A percentile compares a stretch with the other conserved stretches of the same genome.
These are phyloP conservation scores for Phytophthora pisi DNA, from an alignment of 352 stramenopile genomes.

Conservation along the genomic window DNA sequence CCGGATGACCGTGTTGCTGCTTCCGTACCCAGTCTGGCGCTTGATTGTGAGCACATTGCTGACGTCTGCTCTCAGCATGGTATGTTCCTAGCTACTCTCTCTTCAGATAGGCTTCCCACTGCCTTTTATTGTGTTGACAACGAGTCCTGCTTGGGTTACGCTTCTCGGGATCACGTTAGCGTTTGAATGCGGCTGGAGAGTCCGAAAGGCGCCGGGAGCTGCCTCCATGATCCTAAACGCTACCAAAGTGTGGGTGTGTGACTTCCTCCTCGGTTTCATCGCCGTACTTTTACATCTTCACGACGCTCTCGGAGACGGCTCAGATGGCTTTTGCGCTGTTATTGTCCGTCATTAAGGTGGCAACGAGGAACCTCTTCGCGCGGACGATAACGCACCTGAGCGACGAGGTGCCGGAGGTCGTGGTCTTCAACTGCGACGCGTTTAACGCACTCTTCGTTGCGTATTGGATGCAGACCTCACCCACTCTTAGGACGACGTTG, in stretches of 20 bases:
- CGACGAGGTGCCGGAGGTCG: conserved; percentile 24
- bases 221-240: conserved; percentile 12
- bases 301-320: not conserved
- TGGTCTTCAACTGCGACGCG: conserved; percentile 30
- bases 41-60: not conserved
- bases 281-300: conserved; percentile 27
- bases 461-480: conserved; percentile 32
- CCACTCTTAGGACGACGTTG: conserved; percentile 21
- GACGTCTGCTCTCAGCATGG: conserved; percentile 1
- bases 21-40: conserved; percentile 4
- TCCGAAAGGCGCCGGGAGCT: conserved; percentile 3
- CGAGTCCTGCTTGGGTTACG: conserved; percentile 7
- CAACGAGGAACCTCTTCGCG: conserved; percentile 18
- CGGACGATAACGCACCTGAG: conserved; percentile 15
- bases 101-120: conserved; percentile 7
- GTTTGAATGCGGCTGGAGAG: conserved; percentile 7
- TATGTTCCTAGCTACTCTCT: conserved; percentile 12
- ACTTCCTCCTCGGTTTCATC: conserved; percentile 15
- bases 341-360: conserved; percentile 17
- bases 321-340: conserved; percentile 21
- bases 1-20: conserved; percentile 13
- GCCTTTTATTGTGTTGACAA: conserved; percentile 14
- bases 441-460: conserved; percentile 32
- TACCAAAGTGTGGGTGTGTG: conserved; percentile 22
- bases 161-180: conserved; percentile 6